These are phyloP conservation scores for Ceratocystis harringtonii DNA, from an alignment of 2,329 filamentous ascomycete species.

Conservation along the genomic window DNA sequence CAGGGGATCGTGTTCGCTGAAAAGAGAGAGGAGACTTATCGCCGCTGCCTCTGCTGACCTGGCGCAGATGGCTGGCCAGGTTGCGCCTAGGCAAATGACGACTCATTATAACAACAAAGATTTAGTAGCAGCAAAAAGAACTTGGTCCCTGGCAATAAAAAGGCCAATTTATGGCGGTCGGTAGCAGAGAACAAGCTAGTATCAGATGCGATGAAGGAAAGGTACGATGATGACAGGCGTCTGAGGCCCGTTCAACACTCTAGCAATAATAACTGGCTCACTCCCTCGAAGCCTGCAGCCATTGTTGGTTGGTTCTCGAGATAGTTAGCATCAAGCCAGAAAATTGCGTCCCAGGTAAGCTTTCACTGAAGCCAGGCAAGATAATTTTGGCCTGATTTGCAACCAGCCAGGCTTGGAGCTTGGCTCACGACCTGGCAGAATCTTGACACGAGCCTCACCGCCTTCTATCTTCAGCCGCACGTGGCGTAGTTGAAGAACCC, in stretches of 20 bases:
- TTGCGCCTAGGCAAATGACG: slow-evolving; percentile 26
- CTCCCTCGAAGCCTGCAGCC: background rate
- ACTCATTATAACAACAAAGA: slow-evolving; percentile 24
- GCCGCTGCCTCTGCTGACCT: slow-evolving; percentile 34
- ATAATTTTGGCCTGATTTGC: background rate
- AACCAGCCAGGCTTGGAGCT: background rate
- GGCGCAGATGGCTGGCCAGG: slow-evolving; percentile 36
- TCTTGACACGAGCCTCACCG: background rate
- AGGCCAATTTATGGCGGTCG: no score
- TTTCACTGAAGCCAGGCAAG: background rate
- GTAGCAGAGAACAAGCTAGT: background rate
- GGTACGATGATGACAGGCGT: background rate
- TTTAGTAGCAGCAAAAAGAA: slow-evolving; percentile 27
- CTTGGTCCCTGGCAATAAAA: slow-evolving; percentile 24
- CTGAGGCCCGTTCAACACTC: slow-evolving; percentile 1
- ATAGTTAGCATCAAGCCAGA: background rate
- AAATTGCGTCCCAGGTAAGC: background rate
- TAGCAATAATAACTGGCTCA: background rate
- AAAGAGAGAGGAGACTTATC: slow-evolving; percentile 34
- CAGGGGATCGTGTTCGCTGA: slow-evolving; percentile 36
- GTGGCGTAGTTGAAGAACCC: background rate
- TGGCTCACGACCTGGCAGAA: background rate
- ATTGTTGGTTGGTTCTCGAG: background rate
- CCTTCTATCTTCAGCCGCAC: background rate
- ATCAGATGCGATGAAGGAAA: background rate